phyloP scores from a whole-genome alignment of 257 asterid species.

The Nicotiana sylvestris region DNA sequence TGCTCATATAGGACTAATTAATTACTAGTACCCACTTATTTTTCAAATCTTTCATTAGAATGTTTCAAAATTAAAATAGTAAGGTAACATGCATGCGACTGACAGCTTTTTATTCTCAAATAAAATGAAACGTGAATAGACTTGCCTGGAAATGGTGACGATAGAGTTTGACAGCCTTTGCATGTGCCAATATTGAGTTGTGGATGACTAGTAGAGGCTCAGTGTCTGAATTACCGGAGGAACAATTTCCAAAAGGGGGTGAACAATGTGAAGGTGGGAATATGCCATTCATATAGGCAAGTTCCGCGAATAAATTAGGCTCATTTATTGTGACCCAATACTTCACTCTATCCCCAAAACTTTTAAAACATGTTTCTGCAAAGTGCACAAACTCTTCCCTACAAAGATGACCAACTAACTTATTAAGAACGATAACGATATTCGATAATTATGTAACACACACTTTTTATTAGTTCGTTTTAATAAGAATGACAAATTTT shows the following conservation, averaged over 20 bases:
- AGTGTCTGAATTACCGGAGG: conserved; percentile 58
- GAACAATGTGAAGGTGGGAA: conserved; percentile 73
- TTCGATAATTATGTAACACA: too few species aligned
- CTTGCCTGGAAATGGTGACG: conserved; percentile 56
- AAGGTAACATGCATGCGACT: too few species aligned
- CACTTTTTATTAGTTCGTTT: too few species aligned
- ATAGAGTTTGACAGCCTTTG: conserved; percentile 56
- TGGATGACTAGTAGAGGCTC: conserved; percentile 62
- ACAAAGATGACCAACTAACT: background rate
- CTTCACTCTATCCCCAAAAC: conserved; percentile 61
- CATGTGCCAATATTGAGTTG: conserved; percentile 69
- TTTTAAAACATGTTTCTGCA: conserved; percentile 52
- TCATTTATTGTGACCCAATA: conserved; percentile 72
- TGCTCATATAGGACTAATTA: conserved; percentile 10
- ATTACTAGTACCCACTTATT: too few species aligned
- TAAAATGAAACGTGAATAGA: too few species aligned
- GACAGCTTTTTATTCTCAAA: background rate
- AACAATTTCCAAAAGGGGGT: conserved; percentile 63
- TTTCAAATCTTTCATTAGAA: too few species aligned
- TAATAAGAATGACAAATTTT: too few species aligned
- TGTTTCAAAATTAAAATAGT: too few species aligned
- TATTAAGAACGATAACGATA: background rate
- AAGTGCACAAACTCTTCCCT: conserved; percentile 67
- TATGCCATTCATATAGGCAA: conserved; percentile 33
- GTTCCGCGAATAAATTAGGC: conserved; percentile 41